A percentile compares a stretch with the other conserved stretches of the same genome.
Conservation (phyloP, 2,329 filamentous ascomycete genomes). For the Parastagonospora nodorum region DNA sequence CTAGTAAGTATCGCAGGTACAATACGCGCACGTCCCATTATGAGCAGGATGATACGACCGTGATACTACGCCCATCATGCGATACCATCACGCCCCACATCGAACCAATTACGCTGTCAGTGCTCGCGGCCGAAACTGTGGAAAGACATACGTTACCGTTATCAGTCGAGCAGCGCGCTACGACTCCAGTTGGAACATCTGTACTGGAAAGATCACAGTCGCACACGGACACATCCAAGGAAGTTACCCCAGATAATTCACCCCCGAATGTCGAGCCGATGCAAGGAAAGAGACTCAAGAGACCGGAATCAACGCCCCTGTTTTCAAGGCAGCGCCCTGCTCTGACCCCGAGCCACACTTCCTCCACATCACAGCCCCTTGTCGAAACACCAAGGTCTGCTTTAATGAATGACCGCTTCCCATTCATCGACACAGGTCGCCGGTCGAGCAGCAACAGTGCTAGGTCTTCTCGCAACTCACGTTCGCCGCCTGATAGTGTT, state of each 20-base stretch:
- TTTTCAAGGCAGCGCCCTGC: not conserved
- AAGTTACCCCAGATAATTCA: not conserved
- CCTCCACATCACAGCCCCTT: slow-evolving; percentile 10
- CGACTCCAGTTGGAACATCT: not conserved
- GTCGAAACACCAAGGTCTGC: slow-evolving; percentile 32
- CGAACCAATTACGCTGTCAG: not conserved
- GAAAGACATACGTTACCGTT: not conserved
- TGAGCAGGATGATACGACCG: slow-evolving; percentile 30
- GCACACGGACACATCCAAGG: slow-evolving; percentile 6
- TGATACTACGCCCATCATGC: slow-evolving; percentile 16
- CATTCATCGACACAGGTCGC: slow-evolving; percentile 45
- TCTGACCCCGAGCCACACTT: slow-evolving; percentile 7
- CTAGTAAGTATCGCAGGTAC: slow-evolving; percentile 21
- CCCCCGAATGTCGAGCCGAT: not conserved
- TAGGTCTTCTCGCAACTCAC: slow-evolving; percentile 19
- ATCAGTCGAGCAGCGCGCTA: not conserved
- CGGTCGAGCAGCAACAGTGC: slow-evolving; percentile 34
- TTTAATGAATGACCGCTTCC: slow-evolving; percentile 54
- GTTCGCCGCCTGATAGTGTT: slow-evolving; percentile 18
- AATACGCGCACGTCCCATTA: slow-evolving; percentile 26
- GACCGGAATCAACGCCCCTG: not conserved
- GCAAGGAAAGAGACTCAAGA: not conserved
- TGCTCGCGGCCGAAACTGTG: not conserved
- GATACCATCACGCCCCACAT: slow-evolving; percentile 10
- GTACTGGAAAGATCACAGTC: slow-evolving; percentile 1